These are phyloP conservation scores for Dorcoceras hygrometricum DNA, from an alignment of 257 asterid genomes.

Conservation along the genomic window DNA sequence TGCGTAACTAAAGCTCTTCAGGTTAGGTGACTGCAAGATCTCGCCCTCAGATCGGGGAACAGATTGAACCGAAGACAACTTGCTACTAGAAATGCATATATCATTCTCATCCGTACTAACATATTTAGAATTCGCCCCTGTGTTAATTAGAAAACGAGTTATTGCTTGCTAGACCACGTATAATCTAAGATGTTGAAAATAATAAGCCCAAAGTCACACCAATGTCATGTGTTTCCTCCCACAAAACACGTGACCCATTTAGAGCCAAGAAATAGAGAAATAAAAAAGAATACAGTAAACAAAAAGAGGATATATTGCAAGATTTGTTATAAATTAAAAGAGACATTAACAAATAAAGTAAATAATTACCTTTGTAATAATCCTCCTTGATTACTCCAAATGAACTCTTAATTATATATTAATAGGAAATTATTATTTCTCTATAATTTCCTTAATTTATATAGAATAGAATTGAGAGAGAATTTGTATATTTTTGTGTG, in stretches of 20 bases:
- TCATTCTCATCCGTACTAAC: conserved; percentile 42
- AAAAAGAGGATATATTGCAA: background rate
- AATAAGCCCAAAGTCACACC: background rate
- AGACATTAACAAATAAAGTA: too few relatives aligned
- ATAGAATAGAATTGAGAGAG: too few relatives aligned
- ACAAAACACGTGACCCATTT: background rate
- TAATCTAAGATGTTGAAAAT: background rate
- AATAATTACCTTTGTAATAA: too few relatives aligned
- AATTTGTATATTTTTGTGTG: too few relatives aligned
- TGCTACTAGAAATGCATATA: conserved; percentile 36
- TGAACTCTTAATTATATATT: too few relatives aligned
- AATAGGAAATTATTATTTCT: too few relatives aligned
- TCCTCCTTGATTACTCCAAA: too few relatives aligned
- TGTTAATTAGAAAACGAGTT: conserved; percentile 4
- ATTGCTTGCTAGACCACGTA: conserved; percentile 8
- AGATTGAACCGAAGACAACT: conserved; percentile 39
- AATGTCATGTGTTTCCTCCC: background rate
- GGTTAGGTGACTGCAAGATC: conserved; percentile 70
- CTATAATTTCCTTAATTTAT: too few relatives aligned
- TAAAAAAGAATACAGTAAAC: background rate
- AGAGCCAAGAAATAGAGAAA: background rate
- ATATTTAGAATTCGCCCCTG: conserved; percentile 46
- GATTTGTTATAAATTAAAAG: too few relatives aligned
- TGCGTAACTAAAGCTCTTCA: conserved; percentile 60
- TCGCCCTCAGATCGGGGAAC: conserved; percentile 79